Evolutionary conservation across 306 rosid genomes (phyloP).

Genomic region (Casuarina cunninghamiana): DNA sequence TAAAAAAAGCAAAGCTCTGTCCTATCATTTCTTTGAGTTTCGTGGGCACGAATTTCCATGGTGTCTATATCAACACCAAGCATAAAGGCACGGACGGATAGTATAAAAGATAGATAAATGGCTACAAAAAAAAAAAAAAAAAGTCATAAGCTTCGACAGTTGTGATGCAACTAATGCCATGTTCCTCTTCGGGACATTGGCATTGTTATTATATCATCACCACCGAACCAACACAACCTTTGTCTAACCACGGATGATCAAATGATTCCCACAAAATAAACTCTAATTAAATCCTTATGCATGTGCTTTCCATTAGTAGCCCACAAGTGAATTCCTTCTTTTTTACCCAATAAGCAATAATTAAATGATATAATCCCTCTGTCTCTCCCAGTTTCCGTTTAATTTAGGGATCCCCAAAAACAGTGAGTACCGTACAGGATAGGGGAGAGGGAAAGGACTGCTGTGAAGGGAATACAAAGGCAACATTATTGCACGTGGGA

Average conservation of each 20-base stretch:
- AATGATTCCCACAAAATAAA: neutral
- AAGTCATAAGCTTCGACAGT: neutral
- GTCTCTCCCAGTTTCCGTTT: neutral
- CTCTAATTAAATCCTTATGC: conserved; percentile 28
- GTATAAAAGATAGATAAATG: no score
- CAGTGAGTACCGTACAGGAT: conserved; percentile 47
- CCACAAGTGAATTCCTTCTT: conserved; percentile 13
- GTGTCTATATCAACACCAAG: neutral
- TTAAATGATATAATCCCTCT: no score
- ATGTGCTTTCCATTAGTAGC: conserved; percentile 45
- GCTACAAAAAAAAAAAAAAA: neutral
- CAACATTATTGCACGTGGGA: conserved; percentile 74
- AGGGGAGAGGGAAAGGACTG: conserved; percentile 8
- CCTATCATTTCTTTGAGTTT: neutral
- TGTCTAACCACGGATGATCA: no score
- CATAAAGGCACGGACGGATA: no score
- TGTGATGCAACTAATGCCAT: neutral
- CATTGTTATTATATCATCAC: neutral
- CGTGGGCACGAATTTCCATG: neutral
- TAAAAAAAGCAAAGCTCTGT: conserved; percentile 27
- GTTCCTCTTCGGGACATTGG: neutral
- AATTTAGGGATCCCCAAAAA: conserved; percentile 48
- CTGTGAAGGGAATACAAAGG: conserved; percentile 22
- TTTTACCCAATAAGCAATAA: no score
- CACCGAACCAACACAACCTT: neutral